phyloP scores from a whole-genome alignment of 208 protist species.

The Acanthamoeba polyphaga region DNA sequence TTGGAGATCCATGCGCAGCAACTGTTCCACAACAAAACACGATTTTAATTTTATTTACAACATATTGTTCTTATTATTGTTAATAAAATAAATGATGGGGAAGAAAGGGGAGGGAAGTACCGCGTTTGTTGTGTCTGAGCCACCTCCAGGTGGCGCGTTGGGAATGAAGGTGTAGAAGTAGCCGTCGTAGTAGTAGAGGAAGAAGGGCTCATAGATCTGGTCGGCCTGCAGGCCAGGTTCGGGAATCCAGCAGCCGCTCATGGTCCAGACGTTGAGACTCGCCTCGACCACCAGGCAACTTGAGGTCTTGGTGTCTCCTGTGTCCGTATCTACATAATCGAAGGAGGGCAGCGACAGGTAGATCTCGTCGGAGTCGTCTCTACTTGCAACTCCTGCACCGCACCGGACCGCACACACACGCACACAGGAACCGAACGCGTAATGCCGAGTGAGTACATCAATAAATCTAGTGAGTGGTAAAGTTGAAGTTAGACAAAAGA shows the following conservation, averaged over 20 bases:
- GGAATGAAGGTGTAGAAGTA: slow-evolving; percentile 2
- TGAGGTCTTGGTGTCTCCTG: neutral
- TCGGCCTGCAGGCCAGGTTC: neutral
- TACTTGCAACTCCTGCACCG: neutral
- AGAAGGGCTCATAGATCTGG: neutral
- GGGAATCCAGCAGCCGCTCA: neutral
- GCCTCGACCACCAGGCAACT: neutral
- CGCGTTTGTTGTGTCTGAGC: neutral
- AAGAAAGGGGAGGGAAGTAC: neutral
- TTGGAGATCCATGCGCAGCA: neutral
- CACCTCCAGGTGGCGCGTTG: neutral
- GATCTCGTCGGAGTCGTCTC: neutral
- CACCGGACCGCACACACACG: neutral
- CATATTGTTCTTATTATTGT: too few species aligned
- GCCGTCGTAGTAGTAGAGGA: neutral
- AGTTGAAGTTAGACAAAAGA: too few species aligned
- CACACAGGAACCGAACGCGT: too few species aligned
- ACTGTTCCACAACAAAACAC: neutral
- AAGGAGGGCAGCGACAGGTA: neutral
- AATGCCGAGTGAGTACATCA: too few species aligned
- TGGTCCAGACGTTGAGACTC: neutral
- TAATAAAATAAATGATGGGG: neutral
- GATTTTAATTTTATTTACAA: too few species aligned
- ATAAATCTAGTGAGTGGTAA: too few species aligned
- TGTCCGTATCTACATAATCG: neutral